A percentile compares a stretch with the other conserved stretches of the same genome.
Evolutionary conservation across 164 flowering plant species (phyloP).

Genomic region (Nymphaea colorata): DNA sequence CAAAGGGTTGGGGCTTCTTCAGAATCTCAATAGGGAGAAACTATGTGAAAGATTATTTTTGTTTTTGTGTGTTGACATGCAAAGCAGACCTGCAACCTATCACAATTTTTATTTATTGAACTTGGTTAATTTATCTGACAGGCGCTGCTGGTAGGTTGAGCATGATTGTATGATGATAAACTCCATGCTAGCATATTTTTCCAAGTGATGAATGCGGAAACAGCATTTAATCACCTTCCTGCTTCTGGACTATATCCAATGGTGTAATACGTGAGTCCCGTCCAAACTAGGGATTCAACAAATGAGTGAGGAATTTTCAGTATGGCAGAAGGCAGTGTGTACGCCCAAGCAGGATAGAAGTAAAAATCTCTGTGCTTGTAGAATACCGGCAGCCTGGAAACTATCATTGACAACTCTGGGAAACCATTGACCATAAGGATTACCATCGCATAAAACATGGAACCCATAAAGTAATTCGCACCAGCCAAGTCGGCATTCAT

Average conservation of each 20-base stretch:
- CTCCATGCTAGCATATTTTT: not conserved
- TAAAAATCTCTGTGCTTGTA: constrained; percentile 9
- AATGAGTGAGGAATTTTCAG: constrained; percentile 8
- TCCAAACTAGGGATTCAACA: constrained; percentile 1
- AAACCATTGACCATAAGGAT: constrained; percentile 3
- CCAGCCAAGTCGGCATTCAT: constrained; percentile 4
- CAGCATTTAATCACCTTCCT: not conserved
- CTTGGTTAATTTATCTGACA: not conserved
- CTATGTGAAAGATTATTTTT: not conserved
- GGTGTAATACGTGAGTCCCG: constrained; percentile 5
- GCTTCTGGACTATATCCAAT: constrained; percentile 10
- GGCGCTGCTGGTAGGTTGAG: not conserved
- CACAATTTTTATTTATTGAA: not conserved
- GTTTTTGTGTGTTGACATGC: not conserved
- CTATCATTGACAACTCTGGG: constrained; percentile 7
- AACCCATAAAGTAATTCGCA: constrained; percentile 7
- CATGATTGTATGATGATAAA: not conserved
- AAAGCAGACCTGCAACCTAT: not conserved
- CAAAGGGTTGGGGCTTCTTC: not conserved
- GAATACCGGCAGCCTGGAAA: constrained; percentile 6
- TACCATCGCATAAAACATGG: constrained; percentile 6
- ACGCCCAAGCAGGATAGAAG: constrained; percentile 10
- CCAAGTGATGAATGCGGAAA: not conserved
- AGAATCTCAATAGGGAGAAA: not conserved
- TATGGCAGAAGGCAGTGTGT: constrained; percentile 4